phyloP scores from a whole-genome alignment of 169 alveolate species.

The Eimeria maxima region DNA sequence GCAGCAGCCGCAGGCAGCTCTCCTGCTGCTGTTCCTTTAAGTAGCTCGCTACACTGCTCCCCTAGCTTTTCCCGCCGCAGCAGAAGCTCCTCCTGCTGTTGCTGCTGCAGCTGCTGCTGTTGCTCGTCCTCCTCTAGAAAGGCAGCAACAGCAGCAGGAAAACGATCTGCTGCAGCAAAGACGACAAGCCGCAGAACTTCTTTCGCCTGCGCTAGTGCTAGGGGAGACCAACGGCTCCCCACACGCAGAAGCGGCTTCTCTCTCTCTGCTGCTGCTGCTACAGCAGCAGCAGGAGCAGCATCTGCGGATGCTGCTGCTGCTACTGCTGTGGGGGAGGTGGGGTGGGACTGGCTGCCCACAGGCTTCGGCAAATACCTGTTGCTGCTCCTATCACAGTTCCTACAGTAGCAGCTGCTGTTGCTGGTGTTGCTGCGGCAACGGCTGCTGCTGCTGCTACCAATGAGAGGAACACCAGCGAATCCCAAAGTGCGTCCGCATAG shows the following conservation, averaged over 20 bases:
- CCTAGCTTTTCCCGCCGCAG: background rate
- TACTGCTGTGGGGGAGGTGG: background rate
- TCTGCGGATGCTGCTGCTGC: background rate
- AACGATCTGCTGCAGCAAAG: background rate
- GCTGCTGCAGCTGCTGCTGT: background rate
- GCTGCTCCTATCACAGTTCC: background rate
- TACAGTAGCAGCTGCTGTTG: background rate
- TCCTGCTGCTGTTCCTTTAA: background rate
- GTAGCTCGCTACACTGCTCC: background rate
- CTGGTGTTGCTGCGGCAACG: background rate
- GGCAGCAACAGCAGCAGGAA: conserved; percentile 19
- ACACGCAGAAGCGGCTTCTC: conserved; percentile 38
- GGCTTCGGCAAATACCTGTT: too few relatives aligned
- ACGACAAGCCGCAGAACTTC: conserved; percentile 14
- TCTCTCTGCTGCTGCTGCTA: conserved; percentile 4
- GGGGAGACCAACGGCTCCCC: conserved; percentile 58
- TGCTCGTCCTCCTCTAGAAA: conserved; percentile 19
- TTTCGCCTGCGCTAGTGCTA: conserved; percentile 52
- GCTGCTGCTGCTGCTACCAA: background rate
- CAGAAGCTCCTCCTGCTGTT: background rate
- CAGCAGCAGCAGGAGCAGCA: background rate
- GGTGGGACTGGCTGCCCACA: background rate
- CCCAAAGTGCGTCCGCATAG: background rate
- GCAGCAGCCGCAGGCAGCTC: conserved; percentile 1
- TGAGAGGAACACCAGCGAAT: background rate